Evolutionary conservation across 2,329 filamentous ascomycete genomes (phyloP), one percentile per base, ranked within the genome.

Genomic region (Cladophialophora immunda): DNA sequence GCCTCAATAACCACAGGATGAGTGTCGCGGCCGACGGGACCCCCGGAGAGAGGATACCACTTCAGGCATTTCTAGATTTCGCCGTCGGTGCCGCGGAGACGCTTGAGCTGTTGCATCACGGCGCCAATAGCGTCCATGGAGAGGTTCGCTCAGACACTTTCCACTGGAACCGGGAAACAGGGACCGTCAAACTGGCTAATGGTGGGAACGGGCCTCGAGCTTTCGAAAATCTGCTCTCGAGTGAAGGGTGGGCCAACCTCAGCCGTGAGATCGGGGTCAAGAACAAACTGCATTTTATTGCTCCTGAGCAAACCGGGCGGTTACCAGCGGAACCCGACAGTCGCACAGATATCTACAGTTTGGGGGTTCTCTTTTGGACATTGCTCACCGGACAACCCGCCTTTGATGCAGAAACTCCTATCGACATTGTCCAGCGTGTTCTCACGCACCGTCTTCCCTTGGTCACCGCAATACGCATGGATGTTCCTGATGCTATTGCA

Each of bases 351-450:
- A 96, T 97, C 34, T 97, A 97, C 80, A 94, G 92, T 0, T 82
- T 97, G 0, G 94, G 94, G 3, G 89, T 97, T 45, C 79, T 97
- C 1, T 94, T 97, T 77, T 97, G 93, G 90, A 92, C 87, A 8
- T 86, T 96, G 74, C 82, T 97, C 54, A 92, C 92, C 1, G 92
- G 93, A 30, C 87, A 90, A 73, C 87, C 91, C 2, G 91, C 93
- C 0, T 97, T 95, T 71, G 89, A 90, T 38, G 94, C 92, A 9
- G 85, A 88, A 13, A 90, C 89, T 0, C 92, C 94, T 0, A 86
- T 97, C 66, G 94, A 97, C 74, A 93, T 97, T 53, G 93, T 98
- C 70, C 94, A 97, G 76, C 92, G 90, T 71, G 93, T 97, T 11
- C 84, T 98, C 8, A 90, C 90, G 55, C 90, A 91, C 70, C 88